phyloP scores from a whole-genome alignment of 1,284 basidiomycete genomes.

The Malassezia restricta region DNA sequence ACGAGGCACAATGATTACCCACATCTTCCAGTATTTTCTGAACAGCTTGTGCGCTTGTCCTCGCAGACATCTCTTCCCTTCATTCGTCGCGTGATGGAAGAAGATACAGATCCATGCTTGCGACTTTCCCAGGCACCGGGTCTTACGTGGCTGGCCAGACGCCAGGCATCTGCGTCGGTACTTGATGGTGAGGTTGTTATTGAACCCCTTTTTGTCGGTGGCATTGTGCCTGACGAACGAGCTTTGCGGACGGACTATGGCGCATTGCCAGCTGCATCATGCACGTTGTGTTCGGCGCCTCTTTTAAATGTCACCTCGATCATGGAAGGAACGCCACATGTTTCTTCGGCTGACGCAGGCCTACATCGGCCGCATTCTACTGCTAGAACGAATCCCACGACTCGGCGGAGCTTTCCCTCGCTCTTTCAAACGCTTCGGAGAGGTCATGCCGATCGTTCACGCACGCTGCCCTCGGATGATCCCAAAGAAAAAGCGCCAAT shows the following conservation, averaged over 20 bases:
- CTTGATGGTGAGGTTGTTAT: conserved; percentile 76
- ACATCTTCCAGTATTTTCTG: conserved; percentile 47
- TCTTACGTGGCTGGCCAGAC: conserved; percentile 79
- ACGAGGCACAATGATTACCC: conserved; percentile 55
- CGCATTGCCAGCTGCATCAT: conserved; percentile 31
- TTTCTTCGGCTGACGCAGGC: background rate
- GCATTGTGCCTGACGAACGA: conserved; percentile 30
- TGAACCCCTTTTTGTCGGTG: conserved; percentile 61
- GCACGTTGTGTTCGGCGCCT: conserved; percentile 35
- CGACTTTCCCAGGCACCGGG: conserved; percentile 86
- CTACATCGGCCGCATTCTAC: background rate
- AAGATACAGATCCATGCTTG: conserved; percentile 88
- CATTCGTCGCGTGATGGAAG: conserved; percentile 63
- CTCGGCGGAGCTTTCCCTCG: conserved; percentile 8
- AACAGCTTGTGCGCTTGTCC: conserved; percentile 38
- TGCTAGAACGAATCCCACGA: background rate
- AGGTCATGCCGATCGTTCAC: background rate
- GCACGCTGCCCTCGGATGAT: background rate
- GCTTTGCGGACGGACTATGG: conserved; percentile 28
- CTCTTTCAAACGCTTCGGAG: conserved; percentile 11
- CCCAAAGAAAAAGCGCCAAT: background rate
- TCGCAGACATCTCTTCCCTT: conserved; percentile 59
- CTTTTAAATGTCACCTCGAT: conserved; percentile 35
- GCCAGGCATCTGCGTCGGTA: conserved; percentile 73
- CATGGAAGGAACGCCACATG: conserved; percentile 4